phyloP scores from a whole-genome alignment of 257 asterid species.

The Anisodus acutangulus region DNA sequence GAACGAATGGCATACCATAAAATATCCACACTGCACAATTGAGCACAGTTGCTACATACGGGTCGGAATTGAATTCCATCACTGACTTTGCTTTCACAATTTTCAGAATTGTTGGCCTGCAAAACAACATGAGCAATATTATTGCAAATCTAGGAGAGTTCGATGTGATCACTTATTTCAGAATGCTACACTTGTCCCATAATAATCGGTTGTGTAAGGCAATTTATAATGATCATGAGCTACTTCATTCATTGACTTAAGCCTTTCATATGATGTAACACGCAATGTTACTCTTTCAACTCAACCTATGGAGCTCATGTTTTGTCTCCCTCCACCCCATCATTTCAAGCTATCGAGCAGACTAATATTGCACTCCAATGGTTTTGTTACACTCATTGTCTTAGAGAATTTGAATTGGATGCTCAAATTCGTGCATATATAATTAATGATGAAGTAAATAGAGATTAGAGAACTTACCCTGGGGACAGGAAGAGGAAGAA shows the following conservation, averaged over 20 bases:
- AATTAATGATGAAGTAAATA: neutral
- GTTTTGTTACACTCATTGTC: no score
- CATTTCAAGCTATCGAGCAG: no score
- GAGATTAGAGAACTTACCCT: constrained; percentile 36
- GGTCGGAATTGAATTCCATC: constrained; percentile 50
- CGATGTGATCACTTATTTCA: no score
- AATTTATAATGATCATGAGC: no score
- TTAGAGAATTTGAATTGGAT: no score
- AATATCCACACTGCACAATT: constrained; percentile 72
- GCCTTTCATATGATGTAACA: neutral
- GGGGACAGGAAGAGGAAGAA: constrained; percentile 66
- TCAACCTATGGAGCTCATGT: neutral
- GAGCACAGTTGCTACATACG: constrained; percentile 57
- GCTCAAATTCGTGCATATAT: neutral
- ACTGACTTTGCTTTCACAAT: constrained; percentile 62
- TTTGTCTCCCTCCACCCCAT: no score
- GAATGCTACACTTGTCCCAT: no score
- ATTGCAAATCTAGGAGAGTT: no score
- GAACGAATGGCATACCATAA: constrained; percentile 75
- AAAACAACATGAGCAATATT: no score
- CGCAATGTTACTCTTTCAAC: no score
- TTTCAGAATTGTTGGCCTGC: constrained; percentile 47
- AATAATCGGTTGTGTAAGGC: neutral
- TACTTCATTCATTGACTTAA: no score
- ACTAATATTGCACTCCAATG: no score